These are phyloP conservation scores for Mollisiaceae sp. DNA, from an alignment of 2,329 filamentous ascomycete species.

Conservation along the genomic window DNA sequence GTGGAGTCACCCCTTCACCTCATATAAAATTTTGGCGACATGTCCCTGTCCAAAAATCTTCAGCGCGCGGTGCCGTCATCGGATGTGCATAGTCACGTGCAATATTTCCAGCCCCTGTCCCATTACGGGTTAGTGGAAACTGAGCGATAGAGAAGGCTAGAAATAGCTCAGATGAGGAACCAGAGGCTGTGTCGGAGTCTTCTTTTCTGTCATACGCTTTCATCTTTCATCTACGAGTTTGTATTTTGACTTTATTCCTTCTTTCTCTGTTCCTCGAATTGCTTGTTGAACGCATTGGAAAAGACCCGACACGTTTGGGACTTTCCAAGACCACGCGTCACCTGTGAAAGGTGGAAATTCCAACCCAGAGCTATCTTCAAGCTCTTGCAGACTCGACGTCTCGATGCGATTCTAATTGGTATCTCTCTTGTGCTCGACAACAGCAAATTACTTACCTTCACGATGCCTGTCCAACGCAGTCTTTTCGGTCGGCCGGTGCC, in stretches of 20 bases:
- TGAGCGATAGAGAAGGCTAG: not conserved
- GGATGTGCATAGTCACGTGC: not conserved
- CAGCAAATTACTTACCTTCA: constrained; percentile 12
- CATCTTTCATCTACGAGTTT: not conserved
- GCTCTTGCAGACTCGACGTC: constrained; percentile 6
- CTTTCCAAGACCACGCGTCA: not conserved
- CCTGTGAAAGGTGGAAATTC: not conserved
- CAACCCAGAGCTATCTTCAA: constrained; percentile 5
- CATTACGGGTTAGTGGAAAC: not conserved
- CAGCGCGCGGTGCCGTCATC: not conserved
- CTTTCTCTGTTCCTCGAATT: not conserved
- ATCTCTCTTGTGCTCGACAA: constrained; percentile 13
- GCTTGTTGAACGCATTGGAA: not conserved
- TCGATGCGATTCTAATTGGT: constrained; percentile 28
- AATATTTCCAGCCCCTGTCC: not conserved
- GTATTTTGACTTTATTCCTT: not conserved
- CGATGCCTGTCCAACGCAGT: constrained; percentile 54
- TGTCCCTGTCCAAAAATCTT: not conserved
- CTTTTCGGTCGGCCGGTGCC: constrained; percentile 56
- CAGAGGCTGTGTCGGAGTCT: not conserved
- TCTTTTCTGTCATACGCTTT: not conserved
- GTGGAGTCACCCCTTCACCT: not conserved
- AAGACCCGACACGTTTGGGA: not conserved
- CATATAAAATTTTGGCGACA: not conserved
- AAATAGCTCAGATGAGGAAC: not conserved